Conservation (phyloP, 805 yeast species). For the Zygosaccharomyces bailii region DNA sequence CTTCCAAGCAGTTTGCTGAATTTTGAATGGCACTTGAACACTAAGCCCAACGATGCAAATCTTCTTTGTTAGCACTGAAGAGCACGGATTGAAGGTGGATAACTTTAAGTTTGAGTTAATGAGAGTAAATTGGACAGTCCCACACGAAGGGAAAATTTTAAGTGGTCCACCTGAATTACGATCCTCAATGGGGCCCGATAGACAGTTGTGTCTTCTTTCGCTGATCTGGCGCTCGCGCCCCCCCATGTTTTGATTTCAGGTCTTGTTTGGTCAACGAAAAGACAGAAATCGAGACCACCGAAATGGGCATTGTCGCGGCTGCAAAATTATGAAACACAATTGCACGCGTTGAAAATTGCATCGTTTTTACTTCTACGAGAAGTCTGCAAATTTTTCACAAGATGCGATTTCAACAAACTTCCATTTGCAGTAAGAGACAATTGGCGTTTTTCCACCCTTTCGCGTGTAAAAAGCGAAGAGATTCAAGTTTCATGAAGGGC, state of each 20-base stretch:
- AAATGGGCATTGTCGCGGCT: slow-evolving; percentile 10
- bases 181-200: slow-evolving; percentile 1
- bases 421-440: slow-evolving; percentile 1
- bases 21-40: not conserved
- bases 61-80: not conserved
- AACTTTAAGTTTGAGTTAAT: not conserved
- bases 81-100: not conserved
- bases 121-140: not conserved
- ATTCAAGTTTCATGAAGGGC: slow-evolving; percentile 3
- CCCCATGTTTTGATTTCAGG: slow-evolving; percentile 7
- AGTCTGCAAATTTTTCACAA: not conserved
- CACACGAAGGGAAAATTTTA: not conserved
- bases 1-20: not conserved
- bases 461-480: not conserved
- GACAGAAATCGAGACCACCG: slow-evolving; percentile 1
- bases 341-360: not conserved
- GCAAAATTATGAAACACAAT: slow-evolving; percentile 11
- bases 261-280: slow-evolving; percentile 7
- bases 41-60: not conserved
- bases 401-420: slow-evolving; percentile 1
- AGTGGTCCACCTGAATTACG: slow-evolving; percentile 1
- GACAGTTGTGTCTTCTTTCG: not conserved
- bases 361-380: slow-evolving; percentile 1
- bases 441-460: slow-evolving; percentile 4
- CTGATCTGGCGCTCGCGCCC: slow-evolving; percentile 1